Evolutionary conservation across 345 rosid genomes (phyloP).

Genomic region (Rhodamnia rubescens): DNA sequence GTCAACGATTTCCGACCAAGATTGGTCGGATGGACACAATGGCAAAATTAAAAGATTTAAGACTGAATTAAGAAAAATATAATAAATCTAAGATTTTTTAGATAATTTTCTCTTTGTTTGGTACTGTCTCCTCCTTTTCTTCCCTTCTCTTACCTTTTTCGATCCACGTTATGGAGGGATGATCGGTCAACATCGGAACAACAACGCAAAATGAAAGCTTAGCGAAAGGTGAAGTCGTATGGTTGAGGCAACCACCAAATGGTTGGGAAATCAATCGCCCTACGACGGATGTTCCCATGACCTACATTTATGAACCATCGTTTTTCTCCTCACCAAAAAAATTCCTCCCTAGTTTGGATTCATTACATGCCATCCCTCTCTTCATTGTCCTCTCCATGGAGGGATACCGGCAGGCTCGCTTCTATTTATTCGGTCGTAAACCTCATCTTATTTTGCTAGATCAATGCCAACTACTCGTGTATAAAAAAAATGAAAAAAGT

Average conservation of each 20-base stretch:
- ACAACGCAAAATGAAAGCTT: neutral
- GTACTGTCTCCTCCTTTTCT: neutral
- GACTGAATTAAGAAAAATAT: too few species aligned
- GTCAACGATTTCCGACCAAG: too few species aligned
- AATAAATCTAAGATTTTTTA: too few species aligned
- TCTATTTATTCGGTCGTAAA: neutral
- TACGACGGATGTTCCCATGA: neutral
- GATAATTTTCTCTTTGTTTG: too few species aligned
- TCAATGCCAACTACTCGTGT: neutral
- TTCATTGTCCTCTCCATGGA: neutral
- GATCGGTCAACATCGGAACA: conserved; percentile 10
- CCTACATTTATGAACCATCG: neutral
- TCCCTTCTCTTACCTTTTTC: neutral
- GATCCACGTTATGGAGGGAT: neutral
- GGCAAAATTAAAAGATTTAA: too few species aligned
- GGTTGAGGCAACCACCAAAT: conserved; percentile 10
- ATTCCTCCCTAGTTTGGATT: neutral
- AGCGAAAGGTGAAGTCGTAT: neutral
- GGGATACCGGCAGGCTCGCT: neutral
- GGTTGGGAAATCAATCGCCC: conserved; percentile 30
- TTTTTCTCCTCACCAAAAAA: neutral
- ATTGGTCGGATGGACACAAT: too few species aligned
- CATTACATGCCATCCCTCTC: neutral
- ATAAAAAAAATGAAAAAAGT: neutral
- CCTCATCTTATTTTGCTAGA: neutral